Evolutionary conservation across 2,329 filamentous ascomycete genomes (phyloP).

Genomic region (Colletotrichum chrysophilum): DNA sequence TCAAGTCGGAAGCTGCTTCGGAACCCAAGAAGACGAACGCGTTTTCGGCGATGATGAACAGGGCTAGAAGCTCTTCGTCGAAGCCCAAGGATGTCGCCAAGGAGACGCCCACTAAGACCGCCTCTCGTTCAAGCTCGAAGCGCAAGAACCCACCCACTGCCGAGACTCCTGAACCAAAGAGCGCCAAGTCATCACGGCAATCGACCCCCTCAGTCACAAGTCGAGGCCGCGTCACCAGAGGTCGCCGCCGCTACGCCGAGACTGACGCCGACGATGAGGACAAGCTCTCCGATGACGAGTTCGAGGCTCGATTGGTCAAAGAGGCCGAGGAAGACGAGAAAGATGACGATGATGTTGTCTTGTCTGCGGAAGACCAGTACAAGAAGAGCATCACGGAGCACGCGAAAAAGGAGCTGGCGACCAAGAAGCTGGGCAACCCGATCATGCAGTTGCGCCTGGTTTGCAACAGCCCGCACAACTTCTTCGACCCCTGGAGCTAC

Average conservation of each 20-base stretch:
- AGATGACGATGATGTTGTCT: constrained; percentile 34
- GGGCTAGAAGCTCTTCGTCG: constrained; percentile 16
- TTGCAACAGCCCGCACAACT: constrained; percentile 95
- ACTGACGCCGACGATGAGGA: constrained; percentile 62
- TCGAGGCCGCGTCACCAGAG: constrained; percentile 47
- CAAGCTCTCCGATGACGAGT: constrained; percentile 79
- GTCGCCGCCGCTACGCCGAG: constrained; percentile 52
- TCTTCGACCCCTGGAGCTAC: constrained; percentile 86
- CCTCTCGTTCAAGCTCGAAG: constrained; percentile 28
- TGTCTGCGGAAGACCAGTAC: constrained; percentile 66
- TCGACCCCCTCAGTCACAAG: constrained; percentile 72
- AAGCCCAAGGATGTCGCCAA: constrained; percentile 26
- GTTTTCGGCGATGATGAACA: constrained; percentile 59
- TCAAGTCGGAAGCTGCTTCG: constrained; percentile 25
- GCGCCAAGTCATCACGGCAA: constrained; percentile 73
- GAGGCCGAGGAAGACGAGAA: constrained; percentile 54
- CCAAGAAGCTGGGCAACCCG: constrained; percentile 92
- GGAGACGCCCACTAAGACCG: constrained; percentile 23
- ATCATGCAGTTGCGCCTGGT: constrained; percentile 90
- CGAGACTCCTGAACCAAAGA: constrained; percentile 62
- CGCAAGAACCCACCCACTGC: constrained; percentile 34
- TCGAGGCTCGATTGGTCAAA: constrained; percentile 77
- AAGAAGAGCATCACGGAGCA: constrained; percentile 72
- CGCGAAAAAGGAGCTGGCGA: constrained; percentile 85
- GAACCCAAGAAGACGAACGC: constrained; percentile 43